phyloP scores from a whole-genome alignment of 176 grass and related monocot genomes.

The Oryza australiensis region DNA sequence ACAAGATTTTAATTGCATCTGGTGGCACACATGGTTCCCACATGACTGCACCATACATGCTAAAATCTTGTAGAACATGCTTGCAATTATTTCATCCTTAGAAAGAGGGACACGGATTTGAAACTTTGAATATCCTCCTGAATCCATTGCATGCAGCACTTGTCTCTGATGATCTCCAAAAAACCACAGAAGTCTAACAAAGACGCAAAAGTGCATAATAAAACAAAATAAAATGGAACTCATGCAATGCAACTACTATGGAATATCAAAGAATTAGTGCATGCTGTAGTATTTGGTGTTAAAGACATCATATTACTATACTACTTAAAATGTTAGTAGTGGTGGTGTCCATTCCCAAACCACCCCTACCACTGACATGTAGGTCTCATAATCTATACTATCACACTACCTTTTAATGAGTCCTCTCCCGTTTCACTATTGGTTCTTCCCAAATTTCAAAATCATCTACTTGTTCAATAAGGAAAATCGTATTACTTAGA shows the following conservation, averaged over 20 bases:
- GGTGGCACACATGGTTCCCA: conserved; percentile 46
- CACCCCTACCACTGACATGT: no score
- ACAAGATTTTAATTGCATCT: conserved; percentile 42
- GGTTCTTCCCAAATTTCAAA: no score
- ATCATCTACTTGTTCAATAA: no score
- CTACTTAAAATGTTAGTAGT: no score
- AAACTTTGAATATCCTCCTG: neutral
- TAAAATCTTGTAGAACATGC: conserved; percentile 41
- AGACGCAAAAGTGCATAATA: neutral
- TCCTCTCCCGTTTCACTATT: no score
- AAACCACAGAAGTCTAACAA: conserved; percentile 9
- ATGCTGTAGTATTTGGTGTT: conserved; percentile 1
- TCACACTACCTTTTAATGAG: no score
- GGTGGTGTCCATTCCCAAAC: no score
- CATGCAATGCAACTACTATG: neutral
- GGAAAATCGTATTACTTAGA: no score
- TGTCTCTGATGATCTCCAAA: conserved; percentile 2
- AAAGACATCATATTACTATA: conserved; percentile 9
- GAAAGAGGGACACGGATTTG: conserved; percentile 22
- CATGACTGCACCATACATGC: conserved; percentile 40
- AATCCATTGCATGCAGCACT: conserved; percentile 20
- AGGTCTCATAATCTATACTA: no score
- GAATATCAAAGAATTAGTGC: neutral
- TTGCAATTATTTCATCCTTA: conserved; percentile 38
- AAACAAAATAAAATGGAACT: conserved; percentile 13